Percentiles rank a stretch among this genome's conserved stretches.
These are phyloP conservation scores for Paspalum notatum DNA, from an alignment of 176 grass and related monocot species.

Conservation along the genomic window DNA sequence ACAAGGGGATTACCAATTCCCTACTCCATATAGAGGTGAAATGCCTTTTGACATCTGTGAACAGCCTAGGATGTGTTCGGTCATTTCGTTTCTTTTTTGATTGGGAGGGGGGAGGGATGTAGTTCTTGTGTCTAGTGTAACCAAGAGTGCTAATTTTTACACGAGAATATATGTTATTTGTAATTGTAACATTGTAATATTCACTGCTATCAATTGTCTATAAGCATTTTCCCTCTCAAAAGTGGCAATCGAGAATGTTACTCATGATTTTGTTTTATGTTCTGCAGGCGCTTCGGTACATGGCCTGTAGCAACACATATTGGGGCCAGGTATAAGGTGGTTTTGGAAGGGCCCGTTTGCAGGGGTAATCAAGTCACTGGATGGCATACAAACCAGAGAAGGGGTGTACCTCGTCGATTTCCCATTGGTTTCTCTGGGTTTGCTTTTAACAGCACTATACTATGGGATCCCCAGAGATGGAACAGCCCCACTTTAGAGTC, in stretches of 20 bases:
- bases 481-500: conserved; percentile 60
- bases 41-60: not conserved
- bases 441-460: conserved; percentile 94
- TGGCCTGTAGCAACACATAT: conserved; percentile 87
- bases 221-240: not conserved
- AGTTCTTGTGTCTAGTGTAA: not conserved
- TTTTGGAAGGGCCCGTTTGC: conserved; percentile 87
- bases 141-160: conserved; percentile 20
- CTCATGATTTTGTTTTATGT: conserved; percentile 36
- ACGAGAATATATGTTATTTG: not conserved
- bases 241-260: conserved; percentile 24
- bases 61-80: not conserved
- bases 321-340: conserved; percentile 58
- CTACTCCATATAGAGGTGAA: not conserved
- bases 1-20: not conserved
- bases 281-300: conserved; percentile 75
- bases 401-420: conserved; percentile 60
- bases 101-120: not conserved
- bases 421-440: conserved; percentile 75
- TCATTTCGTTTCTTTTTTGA: too few species aligned
- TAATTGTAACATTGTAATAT: conserved; percentile 6
- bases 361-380: conserved; percentile 76
- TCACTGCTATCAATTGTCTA: not conserved
- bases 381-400: conserved; percentile 77
- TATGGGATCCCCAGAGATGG: conserved; percentile 90